These are phyloP conservation scores for Capsicum rhomboideum DNA, from an alignment of 257 asterid genomes.

Conservation along the genomic window DNA sequence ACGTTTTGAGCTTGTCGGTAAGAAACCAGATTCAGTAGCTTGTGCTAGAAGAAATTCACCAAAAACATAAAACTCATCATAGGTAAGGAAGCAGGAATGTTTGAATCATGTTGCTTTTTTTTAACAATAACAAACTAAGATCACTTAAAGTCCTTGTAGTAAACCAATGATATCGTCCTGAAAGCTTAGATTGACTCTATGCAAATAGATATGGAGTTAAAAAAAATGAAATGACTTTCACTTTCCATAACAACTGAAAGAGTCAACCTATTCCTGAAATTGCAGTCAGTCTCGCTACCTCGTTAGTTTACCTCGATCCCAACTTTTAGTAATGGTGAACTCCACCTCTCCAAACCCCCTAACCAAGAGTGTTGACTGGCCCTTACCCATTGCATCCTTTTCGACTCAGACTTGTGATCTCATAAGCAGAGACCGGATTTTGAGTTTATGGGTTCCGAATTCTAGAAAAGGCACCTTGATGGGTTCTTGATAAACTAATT, in stretches of 20 bases:
- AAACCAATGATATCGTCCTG: background rate
- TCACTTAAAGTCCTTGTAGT: background rate
- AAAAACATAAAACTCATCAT: background rate
- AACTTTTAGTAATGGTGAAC: background rate
- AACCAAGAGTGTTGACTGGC: background rate
- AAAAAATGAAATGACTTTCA: background rate
- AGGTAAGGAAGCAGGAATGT: background rate
- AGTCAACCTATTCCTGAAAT: background rate
- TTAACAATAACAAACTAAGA: background rate
- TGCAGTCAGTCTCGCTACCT: background rate
- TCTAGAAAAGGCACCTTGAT: background rate
- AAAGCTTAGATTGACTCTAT: background rate
- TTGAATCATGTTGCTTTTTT: background rate
- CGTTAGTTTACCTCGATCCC: background rate
- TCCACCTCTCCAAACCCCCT: background rate
- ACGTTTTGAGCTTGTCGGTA: background rate
- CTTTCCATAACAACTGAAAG: background rate
- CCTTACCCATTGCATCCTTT: background rate
- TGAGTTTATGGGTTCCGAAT: background rate
- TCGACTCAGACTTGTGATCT: background rate
- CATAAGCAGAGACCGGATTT: background rate
- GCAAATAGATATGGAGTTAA: background rate
- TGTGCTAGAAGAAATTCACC: background rate
- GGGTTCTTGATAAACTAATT: background rate
- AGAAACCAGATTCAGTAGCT: background rate